Conservation (phyloP, 2,329 filamentous ascomycete species). For the Talaromyces islandicus region DNA sequence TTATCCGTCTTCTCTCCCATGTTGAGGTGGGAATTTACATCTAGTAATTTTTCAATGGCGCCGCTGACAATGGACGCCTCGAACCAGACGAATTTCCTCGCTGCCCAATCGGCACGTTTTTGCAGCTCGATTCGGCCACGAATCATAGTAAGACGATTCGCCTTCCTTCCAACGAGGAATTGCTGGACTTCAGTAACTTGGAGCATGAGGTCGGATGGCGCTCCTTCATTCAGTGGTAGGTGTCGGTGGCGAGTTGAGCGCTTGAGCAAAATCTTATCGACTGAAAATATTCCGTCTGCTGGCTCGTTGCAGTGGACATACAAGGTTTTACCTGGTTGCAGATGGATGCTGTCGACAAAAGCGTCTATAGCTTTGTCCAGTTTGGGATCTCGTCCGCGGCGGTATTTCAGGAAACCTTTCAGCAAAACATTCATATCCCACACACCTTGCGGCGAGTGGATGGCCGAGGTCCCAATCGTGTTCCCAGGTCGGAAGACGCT, state of each 20-base stretch:
- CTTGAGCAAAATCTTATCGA: constrained; percentile 31
- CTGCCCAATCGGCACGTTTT: not conserved
- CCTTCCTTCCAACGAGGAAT: constrained; percentile 20
- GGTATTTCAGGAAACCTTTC: constrained; percentile 21
- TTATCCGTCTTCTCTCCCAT: constrained; percentile 27
- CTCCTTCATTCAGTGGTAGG: constrained; percentile 6
- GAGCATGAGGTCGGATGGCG: constrained; percentile 20
- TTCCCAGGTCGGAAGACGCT: constrained; percentile 19
- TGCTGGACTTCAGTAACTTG: constrained; percentile 36
- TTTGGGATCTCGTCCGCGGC: constrained; percentile 16
- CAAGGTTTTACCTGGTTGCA: constrained; percentile 21
- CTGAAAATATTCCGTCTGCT: constrained; percentile 16
- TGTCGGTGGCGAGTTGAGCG: constrained; percentile 27
- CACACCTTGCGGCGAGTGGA: constrained; percentile 32
- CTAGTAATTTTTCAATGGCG: constrained; percentile 27
- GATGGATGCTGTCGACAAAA: constrained; percentile 29
- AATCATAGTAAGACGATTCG: constrained; percentile 18
- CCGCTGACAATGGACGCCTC: constrained; percentile 33
- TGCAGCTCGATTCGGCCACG: constrained; percentile 19
- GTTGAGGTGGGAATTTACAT: constrained; percentile 26
- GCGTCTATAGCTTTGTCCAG: constrained; percentile 22
- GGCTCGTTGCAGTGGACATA: constrained; percentile 24
- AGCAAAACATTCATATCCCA: constrained; percentile 36
- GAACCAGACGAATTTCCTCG: constrained; percentile 22
- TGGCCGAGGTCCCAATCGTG: constrained; percentile 28